Percentiles rank a stretch among this genome's conserved stretches.
Evolutionary conservation across 1,139 yeast genomes (phyloP).

Genomic region (Kodamaea derodonti): DNA sequence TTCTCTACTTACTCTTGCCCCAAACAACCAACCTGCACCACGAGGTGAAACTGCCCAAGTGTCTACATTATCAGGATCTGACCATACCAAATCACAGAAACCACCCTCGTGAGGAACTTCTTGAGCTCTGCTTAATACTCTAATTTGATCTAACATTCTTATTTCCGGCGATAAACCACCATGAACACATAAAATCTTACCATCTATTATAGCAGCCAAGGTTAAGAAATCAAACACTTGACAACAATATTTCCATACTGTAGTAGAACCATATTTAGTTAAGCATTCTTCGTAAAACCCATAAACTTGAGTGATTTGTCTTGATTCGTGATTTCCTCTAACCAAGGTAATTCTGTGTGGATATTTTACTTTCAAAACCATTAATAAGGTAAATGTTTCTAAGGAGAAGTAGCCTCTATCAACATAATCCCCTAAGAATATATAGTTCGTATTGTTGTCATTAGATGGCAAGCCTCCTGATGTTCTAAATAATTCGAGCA

Average conservation of each 20-base stretch:
- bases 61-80: conserved; percentile 96
- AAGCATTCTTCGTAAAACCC: conserved; percentile 91
- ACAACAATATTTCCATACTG: conserved; percentile 97
- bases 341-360: conserved; percentile 86
- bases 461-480: conserved; percentile 84
- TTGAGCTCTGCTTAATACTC: conserved; percentile 95
- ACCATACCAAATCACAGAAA: conserved; percentile 95
- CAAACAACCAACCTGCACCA: conserved; percentile 98
- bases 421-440: conserved; percentile 92
- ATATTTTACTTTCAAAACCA: conserved; percentile 84
- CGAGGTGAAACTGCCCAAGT: conserved; percentile 99
- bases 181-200: conserved; percentile 88
- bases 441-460: conserved; percentile 54
- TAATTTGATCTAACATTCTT: conserved; percentile 91
- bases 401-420: conserved; percentile 94
- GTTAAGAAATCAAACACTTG: conserved; percentile 93
- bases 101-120: conserved; percentile 99
- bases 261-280: conserved; percentile 90
- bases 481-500: conserved; percentile 83
- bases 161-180: conserved; percentile 98
- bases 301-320: conserved; percentile 94
- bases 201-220: conserved; percentile 91
- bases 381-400: conserved; percentile 86
- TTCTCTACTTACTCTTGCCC: conserved; percentile 87
- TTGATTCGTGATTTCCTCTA: conserved; percentile 89